These are phyloP conservation scores for Xeromyces bisporus DNA, from an alignment of 495 filamentous ascomycete genomes.

Conservation along the genomic window DNA sequence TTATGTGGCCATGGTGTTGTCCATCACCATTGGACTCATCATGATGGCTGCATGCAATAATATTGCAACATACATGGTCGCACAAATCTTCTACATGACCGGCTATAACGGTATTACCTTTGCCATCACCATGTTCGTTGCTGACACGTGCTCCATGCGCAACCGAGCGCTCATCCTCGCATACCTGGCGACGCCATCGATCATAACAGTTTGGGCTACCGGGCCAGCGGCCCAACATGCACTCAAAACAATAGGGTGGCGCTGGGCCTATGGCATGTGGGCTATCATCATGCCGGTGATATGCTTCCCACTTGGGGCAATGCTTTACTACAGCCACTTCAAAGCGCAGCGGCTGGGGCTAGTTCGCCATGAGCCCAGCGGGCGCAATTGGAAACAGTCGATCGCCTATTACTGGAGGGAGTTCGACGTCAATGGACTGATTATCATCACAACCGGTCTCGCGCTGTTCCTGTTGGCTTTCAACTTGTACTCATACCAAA, in stretches of 20 bases:
- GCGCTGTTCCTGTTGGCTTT: slow-evolving; percentile 49
- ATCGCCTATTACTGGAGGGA: slow-evolving; percentile 40
- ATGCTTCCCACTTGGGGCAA: slow-evolving; percentile 29
- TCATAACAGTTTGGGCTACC: slow-evolving; percentile 27
- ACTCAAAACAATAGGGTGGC: slow-evolving; percentile 34
- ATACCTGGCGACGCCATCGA: slow-evolving; percentile 38
- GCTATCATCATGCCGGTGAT: slow-evolving; percentile 20
- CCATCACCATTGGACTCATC: slow-evolving; percentile 25
- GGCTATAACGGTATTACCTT: slow-evolving; percentile 35
- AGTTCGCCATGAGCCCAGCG: slow-evolving; percentile 16
- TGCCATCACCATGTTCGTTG: slow-evolving; percentile 38
- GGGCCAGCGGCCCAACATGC: slow-evolving; percentile 21
- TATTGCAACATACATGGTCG: slow-evolving; percentile 29
- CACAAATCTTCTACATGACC: slow-evolving; percentile 33
- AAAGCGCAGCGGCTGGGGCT: slow-evolving; percentile 36
- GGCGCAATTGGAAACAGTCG: slow-evolving; percentile 28
- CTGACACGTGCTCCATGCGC: slow-evolving; percentile 41
- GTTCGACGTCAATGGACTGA: slow-evolving; percentile 43
- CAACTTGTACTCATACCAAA: slow-evolving; percentile 31
- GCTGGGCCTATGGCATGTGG: slow-evolving; percentile 49
- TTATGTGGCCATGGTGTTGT: slow-evolving; percentile 27
- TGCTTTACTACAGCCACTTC: slow-evolving; percentile 37
- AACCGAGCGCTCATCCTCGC: slow-evolving; percentile 41
- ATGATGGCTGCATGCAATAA: slow-evolving; percentile 33
- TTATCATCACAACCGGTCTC: slow-evolving; percentile 41